These are phyloP conservation scores for Hydnum rufescens DNA, from an alignment of 768 basidiomycete species.

Conservation along the genomic window DNA sequence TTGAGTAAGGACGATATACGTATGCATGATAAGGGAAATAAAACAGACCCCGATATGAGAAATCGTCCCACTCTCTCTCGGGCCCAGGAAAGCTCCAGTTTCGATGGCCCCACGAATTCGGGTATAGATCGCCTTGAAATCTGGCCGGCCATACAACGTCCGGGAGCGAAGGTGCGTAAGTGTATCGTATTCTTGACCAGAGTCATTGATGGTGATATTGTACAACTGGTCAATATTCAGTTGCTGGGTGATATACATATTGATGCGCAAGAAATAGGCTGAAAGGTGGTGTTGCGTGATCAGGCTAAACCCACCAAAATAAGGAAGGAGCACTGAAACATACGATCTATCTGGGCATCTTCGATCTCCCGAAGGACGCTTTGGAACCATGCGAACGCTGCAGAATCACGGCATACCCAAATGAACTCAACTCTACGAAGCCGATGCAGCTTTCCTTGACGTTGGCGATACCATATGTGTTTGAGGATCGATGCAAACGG, in stretches of 20 bases:
- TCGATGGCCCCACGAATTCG: neutral
- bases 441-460: conserved; percentile 48
- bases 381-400: conserved; percentile 83
- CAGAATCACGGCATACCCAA: conserved; percentile 90
- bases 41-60: neutral
- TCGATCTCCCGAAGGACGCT: conserved; percentile 55
- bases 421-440: conserved; percentile 87
- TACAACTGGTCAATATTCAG: neutral
- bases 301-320: neutral
- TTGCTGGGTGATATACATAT: neutral
- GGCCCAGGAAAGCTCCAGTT: neutral
- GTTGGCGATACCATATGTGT: conserved; percentile 77
- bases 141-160: neutral
- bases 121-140: neutral
- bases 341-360: conserved; percentile 20
- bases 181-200: neutral
- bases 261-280: conserved; percentile 2
- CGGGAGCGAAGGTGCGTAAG: neutral
- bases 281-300: neutral
- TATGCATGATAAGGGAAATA: neutral
- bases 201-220: neutral
- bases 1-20: neutral
- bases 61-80: neutral
- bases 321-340: neutral
- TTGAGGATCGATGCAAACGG: conserved; percentile 78